These are phyloP conservation scores for Lactifluus subvellereus DNA, from an alignment of 768 basidiomycete genomes.

Conservation along the genomic window DNA sequence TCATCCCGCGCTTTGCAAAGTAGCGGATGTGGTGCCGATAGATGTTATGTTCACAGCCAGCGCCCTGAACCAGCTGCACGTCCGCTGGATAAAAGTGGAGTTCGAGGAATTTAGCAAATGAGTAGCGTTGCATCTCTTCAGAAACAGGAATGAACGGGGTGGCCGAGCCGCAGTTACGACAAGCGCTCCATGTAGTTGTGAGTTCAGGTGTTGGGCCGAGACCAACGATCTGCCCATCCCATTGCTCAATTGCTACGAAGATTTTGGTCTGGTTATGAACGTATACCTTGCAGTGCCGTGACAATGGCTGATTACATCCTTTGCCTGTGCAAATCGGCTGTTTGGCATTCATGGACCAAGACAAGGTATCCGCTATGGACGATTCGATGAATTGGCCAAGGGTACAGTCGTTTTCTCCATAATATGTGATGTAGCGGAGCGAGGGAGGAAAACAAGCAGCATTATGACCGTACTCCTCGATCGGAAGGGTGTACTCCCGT, in stretches of 20 bases:
- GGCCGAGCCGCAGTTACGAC: conserved; percentile 68
- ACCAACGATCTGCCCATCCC: conserved; percentile 71
- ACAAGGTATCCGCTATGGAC: conserved; percentile 59
- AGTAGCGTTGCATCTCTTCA: conserved; percentile 89
- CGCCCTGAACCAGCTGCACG: conserved; percentile 77
- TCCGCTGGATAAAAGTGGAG: conserved; percentile 92
- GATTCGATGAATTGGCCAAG: conserved; percentile 91
- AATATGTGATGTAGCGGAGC: conserved; percentile 75
- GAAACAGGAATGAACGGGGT: conserved; percentile 88
- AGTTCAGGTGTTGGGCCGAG: conserved; percentile 59
- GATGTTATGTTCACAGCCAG: conserved; percentile 90
- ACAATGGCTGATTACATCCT: conserved; percentile 73
- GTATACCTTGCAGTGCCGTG: conserved; percentile 84
- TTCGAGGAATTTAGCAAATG: conserved; percentile 94
- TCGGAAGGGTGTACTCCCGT: conserved; percentile 75
- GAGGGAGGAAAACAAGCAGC: conserved; percentile 74
- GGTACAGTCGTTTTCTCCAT: conserved; percentile 88
- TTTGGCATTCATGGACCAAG: conserved; percentile 64
- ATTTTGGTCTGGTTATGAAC: conserved; percentile 84
- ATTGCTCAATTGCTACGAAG: conserved; percentile 83
- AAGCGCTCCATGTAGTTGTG: conserved; percentile 89
- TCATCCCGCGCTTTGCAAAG: conserved; percentile 79
- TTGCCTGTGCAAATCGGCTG: conserved; percentile 73
- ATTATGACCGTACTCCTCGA: conserved; percentile 56
- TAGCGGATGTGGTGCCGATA: conserved; percentile 90